A percentile compares a stretch with the other conserved stretches of the same genome.
These are phyloP conservation scores for Collybia mongolica DNA, from an alignment of 768 basidiomycete species.

Conservation along the genomic window DNA sequence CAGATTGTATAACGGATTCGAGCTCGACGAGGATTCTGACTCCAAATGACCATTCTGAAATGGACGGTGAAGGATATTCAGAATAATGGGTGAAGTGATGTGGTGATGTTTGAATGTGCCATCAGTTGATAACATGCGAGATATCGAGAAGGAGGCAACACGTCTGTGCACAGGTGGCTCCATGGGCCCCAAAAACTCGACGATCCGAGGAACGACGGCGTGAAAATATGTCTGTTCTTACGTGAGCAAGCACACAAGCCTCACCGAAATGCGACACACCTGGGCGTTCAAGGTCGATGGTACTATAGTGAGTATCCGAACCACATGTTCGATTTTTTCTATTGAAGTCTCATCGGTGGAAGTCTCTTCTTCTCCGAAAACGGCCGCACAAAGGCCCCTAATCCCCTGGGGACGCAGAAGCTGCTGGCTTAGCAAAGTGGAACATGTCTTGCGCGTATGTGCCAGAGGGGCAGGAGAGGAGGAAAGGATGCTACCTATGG, in stretches of 20 bases:
- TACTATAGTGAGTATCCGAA: slow-evolving; percentile 59
- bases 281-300: slow-evolving; percentile 54
- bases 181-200: slow-evolving; percentile 46
- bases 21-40: slow-evolving; percentile 5
- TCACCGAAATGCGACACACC: slow-evolving; percentile 36
- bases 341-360: slow-evolving; percentile 50
- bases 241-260: neutral
- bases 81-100: slow-evolving; percentile 34
- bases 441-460: slow-evolving; percentile 59
- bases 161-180: slow-evolving; percentile 47
- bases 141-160: slow-evolving; percentile 67
- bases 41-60: slow-evolving; percentile 28
- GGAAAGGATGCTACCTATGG: slow-evolving; percentile 62
- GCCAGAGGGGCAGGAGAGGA: slow-evolving; percentile 36
- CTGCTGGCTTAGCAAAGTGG: slow-evolving; percentile 67
- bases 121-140: slow-evolving; percentile 55
- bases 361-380: slow-evolving; percentile 63
- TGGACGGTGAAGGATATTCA: slow-evolving; percentile 53
- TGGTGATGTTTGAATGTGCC: slow-evolving; percentile 22
- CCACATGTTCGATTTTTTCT: slow-evolving; percentile 73
- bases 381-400: slow-evolving; percentile 62
- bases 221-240: slow-evolving; percentile 58
- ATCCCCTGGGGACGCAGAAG: slow-evolving; percentile 71
- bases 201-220: slow-evolving; percentile 51
- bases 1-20: slow-evolving; percentile 47